These are phyloP conservation scores for Coemansia sp. DNA, from an alignment of 192 early-diverging fungal species.

Conservation along the genomic window DNA sequence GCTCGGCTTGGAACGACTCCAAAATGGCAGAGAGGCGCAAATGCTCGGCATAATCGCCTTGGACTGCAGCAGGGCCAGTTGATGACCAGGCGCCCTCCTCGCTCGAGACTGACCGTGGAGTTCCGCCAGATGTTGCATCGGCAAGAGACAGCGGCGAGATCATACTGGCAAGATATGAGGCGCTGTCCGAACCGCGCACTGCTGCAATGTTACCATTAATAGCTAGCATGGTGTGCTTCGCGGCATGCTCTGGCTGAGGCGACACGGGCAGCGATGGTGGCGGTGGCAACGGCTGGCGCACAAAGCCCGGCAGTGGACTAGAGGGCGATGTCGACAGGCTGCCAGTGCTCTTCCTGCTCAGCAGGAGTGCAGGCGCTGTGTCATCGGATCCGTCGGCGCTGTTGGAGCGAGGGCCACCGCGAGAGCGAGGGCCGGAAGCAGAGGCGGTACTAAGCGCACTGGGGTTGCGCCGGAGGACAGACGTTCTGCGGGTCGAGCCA, in stretches of 20 bases:
- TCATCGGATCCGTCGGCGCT: constrained; percentile 6
- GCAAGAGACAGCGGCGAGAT: constrained; percentile 33
- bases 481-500: constrained; percentile 50
- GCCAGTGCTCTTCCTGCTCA: constrained; percentile 14
- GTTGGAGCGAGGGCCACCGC: background rate
- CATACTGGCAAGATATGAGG: constrained; percentile 16
- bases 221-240: background rate
- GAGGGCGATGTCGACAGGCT: constrained; percentile 5
- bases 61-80: background rate
- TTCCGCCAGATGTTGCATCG: constrained; percentile 6
- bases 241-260: background rate
- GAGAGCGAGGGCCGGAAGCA: background rate
- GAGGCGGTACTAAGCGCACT: constrained; percentile 27
- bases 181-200: background rate
- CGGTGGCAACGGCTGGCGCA: constrained; percentile 40
- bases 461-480: constrained; percentile 37
- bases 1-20: constrained; percentile 23
- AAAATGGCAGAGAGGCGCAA: constrained; percentile 46
- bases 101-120: constrained; percentile 3
- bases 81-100: too few relatives aligned
- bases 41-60: background rate
- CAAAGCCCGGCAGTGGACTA: constrained; percentile 34
- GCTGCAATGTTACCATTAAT: background rate
- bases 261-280: constrained; percentile 20
- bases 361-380: background rate